Evolutionary conservation across 225 moss, liverwort and hornwort genomes (phyloP).

Genomic region (Lunularia cruciata): DNA sequence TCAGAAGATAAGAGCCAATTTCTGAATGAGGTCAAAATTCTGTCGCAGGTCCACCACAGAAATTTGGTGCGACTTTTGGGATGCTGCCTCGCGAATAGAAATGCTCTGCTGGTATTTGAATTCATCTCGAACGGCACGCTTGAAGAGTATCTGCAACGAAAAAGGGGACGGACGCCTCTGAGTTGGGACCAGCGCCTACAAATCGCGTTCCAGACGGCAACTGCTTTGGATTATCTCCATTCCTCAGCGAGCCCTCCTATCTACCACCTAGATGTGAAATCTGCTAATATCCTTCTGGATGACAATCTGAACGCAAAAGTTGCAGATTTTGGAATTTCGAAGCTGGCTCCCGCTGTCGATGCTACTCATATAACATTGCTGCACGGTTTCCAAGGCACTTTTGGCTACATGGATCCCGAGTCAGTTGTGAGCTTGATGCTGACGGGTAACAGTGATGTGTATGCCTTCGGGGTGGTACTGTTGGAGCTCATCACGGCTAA

Average conservation of each 20-base stretch:
- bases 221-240: constrained; percentile 41
- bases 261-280: constrained; percentile 47
- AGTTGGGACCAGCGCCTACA: constrained; percentile 17
- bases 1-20: constrained; percentile 19
- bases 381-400: background rate
- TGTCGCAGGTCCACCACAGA: constrained; percentile 32
- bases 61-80: constrained; percentile 43
- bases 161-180: background rate
- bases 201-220: constrained; percentile 39
- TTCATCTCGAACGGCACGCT: constrained; percentile 48
- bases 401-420: constrained; percentile 43
- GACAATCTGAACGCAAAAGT: constrained; percentile 36
- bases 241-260: constrained; percentile 39
- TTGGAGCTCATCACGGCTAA: constrained; percentile 29
- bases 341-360: constrained; percentile 17
- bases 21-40: constrained; percentile 40
- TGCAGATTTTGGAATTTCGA: constrained; percentile 42
- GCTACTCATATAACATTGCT: constrained; percentile 33
- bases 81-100: constrained; percentile 39
- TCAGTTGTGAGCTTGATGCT: constrained; percentile 28
- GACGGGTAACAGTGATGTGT: constrained; percentile 38
- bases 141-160: constrained; percentile 30
- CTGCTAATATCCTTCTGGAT: constrained; percentile 43
- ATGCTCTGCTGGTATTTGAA: constrained; percentile 44
- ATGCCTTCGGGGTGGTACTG: constrained; percentile 29